A percentile compares a stretch with the other conserved stretches of the same genome.
phyloP scores from a whole-genome alignment of 2,329 filamentous ascomycete genomes.

The Monosporascus sp. region DNA sequence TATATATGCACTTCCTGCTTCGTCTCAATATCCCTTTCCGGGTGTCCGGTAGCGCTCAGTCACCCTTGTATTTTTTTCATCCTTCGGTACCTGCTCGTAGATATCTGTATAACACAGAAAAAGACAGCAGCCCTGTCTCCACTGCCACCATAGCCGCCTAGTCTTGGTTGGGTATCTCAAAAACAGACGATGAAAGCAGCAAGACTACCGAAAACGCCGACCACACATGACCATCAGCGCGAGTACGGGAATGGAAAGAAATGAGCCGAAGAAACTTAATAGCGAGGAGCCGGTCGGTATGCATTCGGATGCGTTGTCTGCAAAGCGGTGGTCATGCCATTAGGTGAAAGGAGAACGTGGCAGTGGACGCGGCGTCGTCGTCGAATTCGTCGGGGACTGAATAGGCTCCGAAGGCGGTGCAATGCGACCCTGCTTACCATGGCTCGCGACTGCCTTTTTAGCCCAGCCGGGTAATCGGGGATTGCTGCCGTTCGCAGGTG shows the following conservation, averaged over 20 bases:
- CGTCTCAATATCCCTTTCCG: too few species aligned
- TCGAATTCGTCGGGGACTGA: background rate
- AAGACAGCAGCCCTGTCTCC: too few species aligned
- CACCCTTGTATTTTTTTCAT: too few species aligned
- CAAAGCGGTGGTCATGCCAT: background rate
- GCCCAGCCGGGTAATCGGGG: constrained; percentile 24
- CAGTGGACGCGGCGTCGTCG: constrained; percentile 7
- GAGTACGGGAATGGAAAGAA: background rate
- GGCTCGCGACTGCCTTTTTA: constrained; percentile 12
- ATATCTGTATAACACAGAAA: too few species aligned
- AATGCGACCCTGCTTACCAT: constrained; percentile 12
- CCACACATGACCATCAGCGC: too few species aligned
- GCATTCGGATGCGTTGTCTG: background rate
- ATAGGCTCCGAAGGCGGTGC: constrained; percentile 10
- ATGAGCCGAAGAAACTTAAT: background rate
- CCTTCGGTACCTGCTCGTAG: too few species aligned
- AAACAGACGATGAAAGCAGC: too few species aligned
- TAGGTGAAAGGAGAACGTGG: constrained; percentile 15
- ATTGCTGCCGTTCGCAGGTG: constrained; percentile 7
- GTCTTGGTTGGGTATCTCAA: too few species aligned
- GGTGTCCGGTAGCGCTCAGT: too few species aligned
- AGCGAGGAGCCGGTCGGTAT: background rate
- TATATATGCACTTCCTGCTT: too few species aligned
- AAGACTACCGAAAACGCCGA: too few species aligned
- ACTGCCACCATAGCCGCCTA: too few species aligned